Conservation (phyloP, 306 rosid species). For the Acmispon strigosus region DNA sequence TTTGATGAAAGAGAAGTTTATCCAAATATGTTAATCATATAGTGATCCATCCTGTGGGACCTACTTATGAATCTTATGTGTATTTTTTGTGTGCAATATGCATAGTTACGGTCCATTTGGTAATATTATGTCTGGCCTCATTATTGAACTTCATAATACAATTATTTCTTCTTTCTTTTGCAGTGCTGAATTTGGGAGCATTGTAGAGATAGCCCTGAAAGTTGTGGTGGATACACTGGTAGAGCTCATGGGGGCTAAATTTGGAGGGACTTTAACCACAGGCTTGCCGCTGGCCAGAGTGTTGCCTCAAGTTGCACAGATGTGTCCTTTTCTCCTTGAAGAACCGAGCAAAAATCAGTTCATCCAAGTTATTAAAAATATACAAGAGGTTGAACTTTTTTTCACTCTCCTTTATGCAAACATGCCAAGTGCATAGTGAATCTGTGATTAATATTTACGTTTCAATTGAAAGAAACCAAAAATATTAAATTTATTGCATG, state of each 20-base stretch:
- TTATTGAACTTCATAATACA: conserved; percentile 1
- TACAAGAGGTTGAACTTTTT: conserved; percentile 75
- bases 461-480: conserved; percentile 21
- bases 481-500: conserved; percentile 20
- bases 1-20: no score
- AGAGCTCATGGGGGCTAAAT: conserved; percentile 47
- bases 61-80: background rate
- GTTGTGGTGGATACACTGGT: conserved; percentile 50
- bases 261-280: conserved; percentile 41
- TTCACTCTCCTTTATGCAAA: conserved; percentile 83
- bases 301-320: conserved; percentile 66
- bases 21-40: background rate
- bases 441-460: conserved; percentile 18
- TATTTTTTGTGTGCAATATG: background rate
- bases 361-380: conserved; percentile 46
- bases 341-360: conserved; percentile 66
- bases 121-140: background rate
- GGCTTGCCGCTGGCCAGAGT: conserved; percentile 70
- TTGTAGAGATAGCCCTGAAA: conserved; percentile 56
- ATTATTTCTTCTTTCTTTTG: conserved; percentile 6
- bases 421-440: conserved; percentile 36
- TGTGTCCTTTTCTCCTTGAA: conserved; percentile 67
- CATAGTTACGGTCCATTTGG: background rate
- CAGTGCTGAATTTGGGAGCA: conserved; percentile 67
- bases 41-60: background rate